Base-by-base conservation (phyloP, 2,329 filamentous ascomycete genomes). In the Scedosporium apiospermum region DNA sequence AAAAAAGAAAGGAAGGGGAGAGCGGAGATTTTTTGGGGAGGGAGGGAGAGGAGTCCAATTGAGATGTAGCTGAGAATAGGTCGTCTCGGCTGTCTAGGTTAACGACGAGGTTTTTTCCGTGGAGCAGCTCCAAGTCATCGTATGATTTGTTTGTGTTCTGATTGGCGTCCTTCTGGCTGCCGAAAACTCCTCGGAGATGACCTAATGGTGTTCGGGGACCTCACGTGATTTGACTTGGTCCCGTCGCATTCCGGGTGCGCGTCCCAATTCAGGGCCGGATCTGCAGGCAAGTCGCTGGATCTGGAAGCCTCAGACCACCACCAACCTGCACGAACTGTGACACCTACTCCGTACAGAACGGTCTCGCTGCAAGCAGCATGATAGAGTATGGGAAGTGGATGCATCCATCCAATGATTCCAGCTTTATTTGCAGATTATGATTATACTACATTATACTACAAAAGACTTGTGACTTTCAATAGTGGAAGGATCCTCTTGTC, bases 51-150 rank as follows among this genome's bases (percentile, higher is more conserved):
- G 41, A 61, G 42, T 30, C 38, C 42, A 51, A 61, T 51, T 61
- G 59, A 27, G 66, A 63, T 18, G 78, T 78, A 76, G 74, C 77
- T 62, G 59, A 38, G 59, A 23, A 51, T 42, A 61, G 59, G 27
- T 61, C 18, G 41, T 41, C 51, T 51, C 59, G 46, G 44, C 21
- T 49, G 51, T 55, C 51, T 60, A 30, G n/a, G n/a, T 49, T 46
- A 27, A 27, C 21, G 58, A 34, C 51, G 60, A 62, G 51, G 51
- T 55, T 62, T 62, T 62, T 62, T 61, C 44, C 27, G 26, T 30
- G 51, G 34, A 49, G 41, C 38, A 62, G 60, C 51, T 62, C 57
- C 30, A 55, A 38, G 38, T 55, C 16, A 58, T 62, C 60, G 51
- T 62, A 62, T 58, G 60, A 62, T 62, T 62, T 62, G 38, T 21